A percentile compares a stretch with the other conserved stretches of the same genome.
These are phyloP conservation scores for Moniliella sp. DNA, from an alignment of 1,284 basidiomycete species.

Conservation along the genomic window DNA sequence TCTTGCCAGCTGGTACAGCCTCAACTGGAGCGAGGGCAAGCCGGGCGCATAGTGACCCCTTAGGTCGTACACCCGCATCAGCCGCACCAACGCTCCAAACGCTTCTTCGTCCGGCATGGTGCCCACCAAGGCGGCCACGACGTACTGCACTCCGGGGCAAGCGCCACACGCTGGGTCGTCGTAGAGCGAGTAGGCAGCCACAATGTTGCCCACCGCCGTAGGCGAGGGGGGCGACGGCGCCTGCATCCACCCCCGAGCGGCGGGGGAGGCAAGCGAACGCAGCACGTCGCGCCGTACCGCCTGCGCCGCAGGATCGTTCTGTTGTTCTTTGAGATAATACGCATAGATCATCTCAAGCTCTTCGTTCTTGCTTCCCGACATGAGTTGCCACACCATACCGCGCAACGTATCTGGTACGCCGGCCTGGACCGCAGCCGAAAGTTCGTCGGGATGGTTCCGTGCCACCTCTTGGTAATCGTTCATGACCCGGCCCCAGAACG, in stretches of 20 bases:
- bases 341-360: slow-evolving; percentile 70
- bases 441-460: slow-evolving; percentile 39
- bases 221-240: too few relatives aligned
- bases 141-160: too few relatives aligned
- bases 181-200: too few relatives aligned
- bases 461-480: slow-evolving; percentile 40
- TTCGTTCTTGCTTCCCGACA: slow-evolving; percentile 66
- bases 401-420: slow-evolving; percentile 68
- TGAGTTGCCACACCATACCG: slow-evolving; percentile 95
- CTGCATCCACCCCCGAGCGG: too few relatives aligned
- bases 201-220: too few relatives aligned
- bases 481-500: slow-evolving; percentile 88
- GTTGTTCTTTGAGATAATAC: too few relatives aligned
- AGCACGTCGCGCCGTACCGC: too few relatives aligned
- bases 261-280: too few relatives aligned
- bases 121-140: too few relatives aligned
- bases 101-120: too few relatives aligned
- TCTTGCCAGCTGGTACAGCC: slow-evolving; percentile 74
- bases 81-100: slow-evolving; percentile 74
- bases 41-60: slow-evolving; percentile 87
- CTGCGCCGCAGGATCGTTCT: too few relatives aligned
- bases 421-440: slow-evolving; percentile 70
- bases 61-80: slow-evolving; percentile 93
- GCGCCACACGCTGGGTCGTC: too few relatives aligned
- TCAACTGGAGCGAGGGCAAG: slow-evolving; percentile 88